Conservation (phyloP, 352 stramenopile genomes). For the Pythium chondricola region DNA sequence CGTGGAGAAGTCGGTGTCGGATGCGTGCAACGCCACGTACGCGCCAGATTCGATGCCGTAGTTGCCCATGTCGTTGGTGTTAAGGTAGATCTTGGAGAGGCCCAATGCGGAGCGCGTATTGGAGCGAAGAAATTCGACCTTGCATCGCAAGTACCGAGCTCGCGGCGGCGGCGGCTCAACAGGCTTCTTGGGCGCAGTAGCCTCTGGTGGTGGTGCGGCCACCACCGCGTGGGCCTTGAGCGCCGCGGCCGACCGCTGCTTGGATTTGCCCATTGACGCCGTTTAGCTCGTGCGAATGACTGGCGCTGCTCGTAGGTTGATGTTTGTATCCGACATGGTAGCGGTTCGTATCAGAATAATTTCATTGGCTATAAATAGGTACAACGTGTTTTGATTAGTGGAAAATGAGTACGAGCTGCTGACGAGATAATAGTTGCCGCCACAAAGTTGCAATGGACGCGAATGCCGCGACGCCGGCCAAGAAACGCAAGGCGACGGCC, state of each 20-base stretch:
- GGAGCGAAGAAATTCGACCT: constrained; percentile 47
- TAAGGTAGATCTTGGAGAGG: constrained; percentile 67
- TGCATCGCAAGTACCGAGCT: constrained; percentile 15
- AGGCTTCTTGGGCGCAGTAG: neutral
- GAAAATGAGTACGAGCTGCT: constrained; percentile 1
- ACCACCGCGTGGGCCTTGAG: constrained; percentile 16
- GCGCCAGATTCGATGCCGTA: constrained; percentile 33
- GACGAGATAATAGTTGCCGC: too few relatives aligned
- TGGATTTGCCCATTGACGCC: constrained; percentile 17
- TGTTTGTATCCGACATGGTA: constrained; percentile 7
- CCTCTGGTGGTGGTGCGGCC: neutral
- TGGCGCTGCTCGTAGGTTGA: constrained; percentile 11
- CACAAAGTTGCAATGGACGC: constrained; percentile 13
- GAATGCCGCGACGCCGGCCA: constrained; percentile 10
- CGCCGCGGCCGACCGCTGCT: constrained; percentile 16
- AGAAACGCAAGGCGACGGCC: constrained; percentile 12
- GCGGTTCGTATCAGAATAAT: constrained; percentile 1
- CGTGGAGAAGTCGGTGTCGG: constrained; percentile 1
- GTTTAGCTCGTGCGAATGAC: constrained; percentile 2
- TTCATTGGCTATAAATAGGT: constrained; percentile 5
- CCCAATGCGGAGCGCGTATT: constrained; percentile 46
- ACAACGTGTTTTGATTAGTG: constrained; percentile 4
- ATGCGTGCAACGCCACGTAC: constrained; percentile 26
- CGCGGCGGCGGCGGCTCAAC: neutral
- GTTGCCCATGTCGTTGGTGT: constrained; percentile 40